A percentile compares a stretch with the other conserved stretches of the same genome.
phyloP scores from a whole-genome alignment of 2,329 filamentous ascomycete species.

The Macrophomina tecta region DNA sequence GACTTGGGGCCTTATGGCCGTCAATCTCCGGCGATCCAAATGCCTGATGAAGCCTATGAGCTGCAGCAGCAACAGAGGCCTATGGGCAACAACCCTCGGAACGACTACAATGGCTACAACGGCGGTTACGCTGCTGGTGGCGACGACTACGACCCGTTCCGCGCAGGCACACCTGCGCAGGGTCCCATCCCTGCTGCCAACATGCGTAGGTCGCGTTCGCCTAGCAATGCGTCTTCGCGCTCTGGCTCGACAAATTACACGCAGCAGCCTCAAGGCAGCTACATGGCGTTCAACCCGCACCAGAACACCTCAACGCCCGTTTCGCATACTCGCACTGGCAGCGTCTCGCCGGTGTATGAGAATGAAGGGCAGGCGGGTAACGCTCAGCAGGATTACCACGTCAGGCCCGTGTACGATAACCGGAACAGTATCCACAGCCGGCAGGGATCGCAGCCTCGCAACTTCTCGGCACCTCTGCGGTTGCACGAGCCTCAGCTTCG shows the following conservation, averaged over 20 bases:
- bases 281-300: slow-evolving; percentile 18
- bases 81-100: not conserved
- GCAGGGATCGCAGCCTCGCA: not conserved
- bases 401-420: not conserved
- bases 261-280: slow-evolving; percentile 1
- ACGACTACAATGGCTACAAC: not conserved
- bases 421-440: not conserved
- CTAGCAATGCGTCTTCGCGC: slow-evolving; percentile 1
- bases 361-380: not conserved
- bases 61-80: slow-evolving; percentile 19
- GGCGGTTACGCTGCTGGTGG: not conserved
- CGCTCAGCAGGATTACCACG: not conserved
- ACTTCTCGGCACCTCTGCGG: slow-evolving; percentile 8
- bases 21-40: slow-evolving; percentile 36
- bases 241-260: not conserved
- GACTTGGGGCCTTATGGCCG: slow-evolving; percentile 16
- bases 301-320: slow-evolving; percentile 6
- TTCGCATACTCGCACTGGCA: not conserved
- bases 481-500: not conserved
- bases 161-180: slow-evolving; percentile 10
- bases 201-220: slow-evolving; percentile 11
- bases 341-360: slow-evolving; percentile 14
- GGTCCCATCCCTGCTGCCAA: slow-evolving; percentile 1
- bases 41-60: slow-evolving; percentile 23
- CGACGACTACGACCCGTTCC: slow-evolving; percentile 26